Conservation (phyloP, 108 stramenopile genomes). For the Epithemia pelagica region DNA sequence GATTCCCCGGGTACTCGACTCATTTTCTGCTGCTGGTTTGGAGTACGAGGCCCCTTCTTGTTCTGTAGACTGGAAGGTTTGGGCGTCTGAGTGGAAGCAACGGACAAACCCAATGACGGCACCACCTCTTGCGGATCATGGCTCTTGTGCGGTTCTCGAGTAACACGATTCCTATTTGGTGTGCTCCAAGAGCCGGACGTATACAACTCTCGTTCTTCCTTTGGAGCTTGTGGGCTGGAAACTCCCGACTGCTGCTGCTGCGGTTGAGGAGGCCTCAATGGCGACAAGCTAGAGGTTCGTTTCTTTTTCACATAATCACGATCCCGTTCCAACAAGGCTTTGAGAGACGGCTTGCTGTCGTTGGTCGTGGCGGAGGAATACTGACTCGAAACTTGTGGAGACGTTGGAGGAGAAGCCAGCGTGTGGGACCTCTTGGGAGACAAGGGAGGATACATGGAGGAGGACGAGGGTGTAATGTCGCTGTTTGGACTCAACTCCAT, state of each 20-base stretch:
- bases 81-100: neutral
- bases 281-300: neutral
- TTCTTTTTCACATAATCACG: neutral
- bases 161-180: too few species aligned
- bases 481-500: too few species aligned
- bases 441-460: too few species aligned
- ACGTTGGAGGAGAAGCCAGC: too few species aligned
- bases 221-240: neutral
- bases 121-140: neutral
- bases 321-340: neutral
- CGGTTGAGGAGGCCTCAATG: too few species aligned
- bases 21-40: neutral
- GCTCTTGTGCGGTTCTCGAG: too few species aligned
- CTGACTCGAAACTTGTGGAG: too few species aligned
- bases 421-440: too few species aligned
- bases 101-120: neutral
- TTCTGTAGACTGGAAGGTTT: neutral
- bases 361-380: too few species aligned
- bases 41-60: neutral
- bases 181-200: too few species aligned
- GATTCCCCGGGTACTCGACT: neutral
- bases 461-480: too few species aligned
- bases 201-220: neutral
- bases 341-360: neutral
- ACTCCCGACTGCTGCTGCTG: neutral